Evolutionary conservation across 805 yeast genomes (phyloP), one percentile per base, ranked within the genome.

Genomic region (Nakazawaea holstii): DNA sequence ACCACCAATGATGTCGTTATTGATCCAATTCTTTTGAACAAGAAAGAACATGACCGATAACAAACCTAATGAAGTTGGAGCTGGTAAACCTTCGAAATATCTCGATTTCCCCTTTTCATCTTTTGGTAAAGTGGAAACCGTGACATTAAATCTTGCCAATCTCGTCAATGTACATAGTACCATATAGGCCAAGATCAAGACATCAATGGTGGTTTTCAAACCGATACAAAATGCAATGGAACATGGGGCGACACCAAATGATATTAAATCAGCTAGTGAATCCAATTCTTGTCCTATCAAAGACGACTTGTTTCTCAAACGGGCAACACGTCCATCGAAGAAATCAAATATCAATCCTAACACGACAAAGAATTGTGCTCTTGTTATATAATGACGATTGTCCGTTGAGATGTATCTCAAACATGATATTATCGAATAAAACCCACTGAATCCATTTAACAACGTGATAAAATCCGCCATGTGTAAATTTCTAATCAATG

Each of bases 221-320:
- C 99, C 99, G 60, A 91, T 79, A 40, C 91, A 81, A 64, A 90
- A 94, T 4, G 95, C 99, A 64, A 88, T 83, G 13, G 89, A 75
- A 7, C 97, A 96, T 2, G 99, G 99, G 1, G 96, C 91, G 31
- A 92, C 96, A 52, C 97, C 95, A 64, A 94, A 94, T 10, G 96
- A 87, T 33, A 92, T 79, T 59, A 94, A 78, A 67, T 94, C 99
- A 20, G 99, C 99, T 57, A 94, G 76, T 1, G 97, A 91, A 63
- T 94, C 99, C 59, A 94, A 78, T 69, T 94, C 99, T 67, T 94
- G 98, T 51, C 99, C 99, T 87, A 94, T 87, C 47, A 94, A 74
- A 10, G 95, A 84, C 2, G 95, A 79, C 69, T 91, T 89, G 64
- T 90, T 86, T 68, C 97, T 80, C 69, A 94, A 77, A 60, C 99